Percentiles rank a stretch among this genome's conserved stretches.
Conservation (phyloP, 352 stramenopile genomes). For the Halophytophthora batemanensis region DNA sequence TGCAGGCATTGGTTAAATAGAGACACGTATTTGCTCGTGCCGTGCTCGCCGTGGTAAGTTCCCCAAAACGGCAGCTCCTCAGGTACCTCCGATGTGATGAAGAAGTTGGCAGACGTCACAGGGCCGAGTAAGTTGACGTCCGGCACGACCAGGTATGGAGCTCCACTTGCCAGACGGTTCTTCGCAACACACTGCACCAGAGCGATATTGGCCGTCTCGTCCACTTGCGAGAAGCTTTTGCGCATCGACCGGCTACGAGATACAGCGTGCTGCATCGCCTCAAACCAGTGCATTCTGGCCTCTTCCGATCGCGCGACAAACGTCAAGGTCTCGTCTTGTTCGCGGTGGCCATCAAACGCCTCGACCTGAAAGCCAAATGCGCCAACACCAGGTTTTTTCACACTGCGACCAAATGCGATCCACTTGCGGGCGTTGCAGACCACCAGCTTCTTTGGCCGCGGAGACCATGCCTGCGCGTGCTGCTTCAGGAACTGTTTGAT, state of each 20-base stretch:
- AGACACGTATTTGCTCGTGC: slow-evolving; percentile 68
- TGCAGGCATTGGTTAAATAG: slow-evolving; percentile 62
- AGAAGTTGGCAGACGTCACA: slow-evolving; percentile 61
- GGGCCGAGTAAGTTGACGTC: slow-evolving; percentile 59
- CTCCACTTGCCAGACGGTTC: slow-evolving; percentile 30
- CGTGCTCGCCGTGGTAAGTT: slow-evolving; percentile 58
- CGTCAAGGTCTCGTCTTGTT: slow-evolving; percentile 72
- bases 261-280: slow-evolving; percentile 53
- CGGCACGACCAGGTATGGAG: slow-evolving; percentile 48
- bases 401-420: slow-evolving; percentile 67
- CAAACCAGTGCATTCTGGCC: slow-evolving; percentile 57
- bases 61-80: slow-evolving; percentile 83
- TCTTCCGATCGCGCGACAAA: slow-evolving; percentile 66
- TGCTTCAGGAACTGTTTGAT: slow-evolving; percentile 65
- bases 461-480: slow-evolving; percentile 56
- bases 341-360: slow-evolving; percentile 65
- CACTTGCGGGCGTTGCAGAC: slow-evolving; percentile 73
- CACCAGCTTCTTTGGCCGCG: slow-evolving; percentile 55
- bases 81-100: slow-evolving; percentile 71
- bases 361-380: slow-evolving; percentile 81
- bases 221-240: slow-evolving; percentile 54
- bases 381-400: slow-evolving; percentile 63
- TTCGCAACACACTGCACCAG: slow-evolving; percentile 65
- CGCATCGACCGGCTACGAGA: slow-evolving; percentile 36
- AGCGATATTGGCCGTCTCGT: slow-evolving; percentile 58